Percentiles rank a stretch among this genome's conserved stretches.
phyloP scores from a whole-genome alignment of 192 early-diverging fungal genomes.

The Mortierella alpina region DNA sequence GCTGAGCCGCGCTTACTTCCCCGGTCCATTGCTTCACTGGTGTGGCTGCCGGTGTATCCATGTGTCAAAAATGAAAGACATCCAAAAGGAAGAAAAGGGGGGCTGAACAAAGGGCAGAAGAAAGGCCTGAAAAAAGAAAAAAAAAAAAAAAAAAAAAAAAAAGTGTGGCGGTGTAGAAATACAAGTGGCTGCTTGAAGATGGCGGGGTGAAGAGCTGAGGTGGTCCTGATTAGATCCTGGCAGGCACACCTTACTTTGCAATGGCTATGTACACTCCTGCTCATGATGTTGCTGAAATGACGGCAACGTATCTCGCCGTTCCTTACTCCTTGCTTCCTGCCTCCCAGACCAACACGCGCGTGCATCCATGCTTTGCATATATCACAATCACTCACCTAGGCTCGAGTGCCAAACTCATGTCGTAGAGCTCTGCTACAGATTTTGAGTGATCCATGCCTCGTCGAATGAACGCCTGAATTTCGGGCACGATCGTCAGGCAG shows the following conservation, averaged over 20 bases:
- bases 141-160: constrained; percentile 16
- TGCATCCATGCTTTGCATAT: neutral
- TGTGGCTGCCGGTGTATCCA: too few relatives aligned
- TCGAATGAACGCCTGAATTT: constrained; percentile 86
- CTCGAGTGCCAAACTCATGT: constrained; percentile 82
- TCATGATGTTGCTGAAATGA: too few relatives aligned
- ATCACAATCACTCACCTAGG: constrained; percentile 68
- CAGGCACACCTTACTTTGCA: too few relatives aligned
- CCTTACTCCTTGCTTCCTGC: neutral
- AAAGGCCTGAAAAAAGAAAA: neutral
- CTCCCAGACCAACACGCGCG: neutral
- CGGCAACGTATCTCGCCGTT: neutral
- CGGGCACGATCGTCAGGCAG: constrained; percentile 79
- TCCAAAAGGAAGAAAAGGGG: neutral
- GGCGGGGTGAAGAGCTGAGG: too few relatives aligned
- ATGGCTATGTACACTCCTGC: too few relatives aligned
- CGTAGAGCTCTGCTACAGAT: constrained; percentile 82
- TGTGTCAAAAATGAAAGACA: too few relatives aligned
- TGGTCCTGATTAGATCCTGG: too few relatives aligned
- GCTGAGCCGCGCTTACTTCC: too few relatives aligned
- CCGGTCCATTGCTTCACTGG: too few relatives aligned
- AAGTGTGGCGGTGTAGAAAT: neutral
- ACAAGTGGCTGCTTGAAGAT: neutral
- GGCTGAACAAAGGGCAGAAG: neutral
- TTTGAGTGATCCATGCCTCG: constrained; percentile 74